Conservation (phyloP, 805 yeast genomes). For the Monosporozyma aquatica region DNA sequence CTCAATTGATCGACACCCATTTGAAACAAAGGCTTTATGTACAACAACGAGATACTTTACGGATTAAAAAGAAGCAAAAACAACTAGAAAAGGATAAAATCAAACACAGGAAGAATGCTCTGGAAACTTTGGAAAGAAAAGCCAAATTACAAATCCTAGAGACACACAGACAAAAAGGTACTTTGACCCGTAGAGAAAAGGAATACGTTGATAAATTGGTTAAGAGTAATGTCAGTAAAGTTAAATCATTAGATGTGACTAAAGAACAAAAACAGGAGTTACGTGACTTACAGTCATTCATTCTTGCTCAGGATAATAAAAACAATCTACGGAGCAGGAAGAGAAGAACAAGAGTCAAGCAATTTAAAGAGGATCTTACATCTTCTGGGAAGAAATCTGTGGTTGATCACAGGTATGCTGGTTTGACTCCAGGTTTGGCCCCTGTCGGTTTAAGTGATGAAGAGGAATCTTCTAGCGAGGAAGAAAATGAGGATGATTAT, state of each 20-base stretch:
- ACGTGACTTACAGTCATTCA: conserved; percentile 34
- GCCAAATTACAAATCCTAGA: conserved; percentile 31
- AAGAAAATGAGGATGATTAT: conserved; percentile 8
- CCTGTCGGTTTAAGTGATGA: conserved; percentile 64
- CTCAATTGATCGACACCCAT: conserved; percentile 33
- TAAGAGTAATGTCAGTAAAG: conserved; percentile 31
- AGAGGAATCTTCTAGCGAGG: conserved; percentile 32
- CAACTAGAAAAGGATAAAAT: conserved; percentile 24
- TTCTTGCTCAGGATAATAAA: conserved; percentile 37
- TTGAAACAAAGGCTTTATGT: conserved; percentile 28
- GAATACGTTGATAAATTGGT: conserved; percentile 30
- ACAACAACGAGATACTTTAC: conserved; percentile 29
- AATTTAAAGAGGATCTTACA: conserved; percentile 20
- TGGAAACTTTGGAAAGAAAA: conserved; percentile 20
- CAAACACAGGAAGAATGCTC: conserved; percentile 12
- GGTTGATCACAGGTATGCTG: conserved; percentile 36
- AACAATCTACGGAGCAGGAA: conserved; percentile 30
- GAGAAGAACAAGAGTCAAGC: conserved; percentile 23
- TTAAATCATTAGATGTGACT: conserved; percentile 36
- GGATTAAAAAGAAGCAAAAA: conserved; percentile 31
- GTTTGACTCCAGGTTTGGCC: conserved; percentile 79
- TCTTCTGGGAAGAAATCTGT: conserved; percentile 9
- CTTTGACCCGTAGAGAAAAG: conserved; percentile 30
- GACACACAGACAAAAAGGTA: conserved; percentile 27
- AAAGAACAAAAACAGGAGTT: conserved; percentile 34